Conservation (phyloP, 257 asterid genomes). For the Echites panduratus region DNA sequence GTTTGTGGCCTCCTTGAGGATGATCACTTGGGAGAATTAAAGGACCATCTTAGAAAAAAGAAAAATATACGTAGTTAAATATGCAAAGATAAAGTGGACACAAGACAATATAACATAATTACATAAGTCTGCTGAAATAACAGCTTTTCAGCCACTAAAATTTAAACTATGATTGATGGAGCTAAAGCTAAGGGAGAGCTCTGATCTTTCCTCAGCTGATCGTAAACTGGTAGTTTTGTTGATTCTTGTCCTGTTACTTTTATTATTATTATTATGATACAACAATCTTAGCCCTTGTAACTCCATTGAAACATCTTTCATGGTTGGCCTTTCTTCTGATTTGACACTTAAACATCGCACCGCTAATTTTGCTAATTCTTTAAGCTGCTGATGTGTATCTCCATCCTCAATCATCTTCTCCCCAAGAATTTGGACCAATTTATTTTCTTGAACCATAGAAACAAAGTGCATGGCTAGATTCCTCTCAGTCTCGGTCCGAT, state of each 20-base stretch:
- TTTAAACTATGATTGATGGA: neutral
- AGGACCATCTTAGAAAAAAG: too few species aligned
- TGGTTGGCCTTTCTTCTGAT: slow-evolving; percentile 3
- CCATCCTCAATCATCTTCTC: neutral
- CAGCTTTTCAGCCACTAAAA: neutral
- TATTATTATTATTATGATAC: neutral
- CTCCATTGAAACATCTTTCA: neutral
- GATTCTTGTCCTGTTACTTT: neutral
- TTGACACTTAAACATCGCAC: neutral
- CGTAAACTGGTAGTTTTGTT: neutral
- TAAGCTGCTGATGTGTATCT: neutral
- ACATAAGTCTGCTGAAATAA: too few species aligned
- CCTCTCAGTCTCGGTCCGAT: neutral
- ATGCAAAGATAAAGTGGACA: too few species aligned
- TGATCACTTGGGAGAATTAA: too few species aligned
- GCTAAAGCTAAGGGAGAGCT: neutral
- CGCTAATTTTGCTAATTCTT: neutral
- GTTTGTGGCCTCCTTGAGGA: too few species aligned
- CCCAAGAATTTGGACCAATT: neutral
- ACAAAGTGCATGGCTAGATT: neutral
- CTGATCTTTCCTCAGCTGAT: neutral
- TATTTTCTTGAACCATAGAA: neutral
- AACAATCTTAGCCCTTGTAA: neutral
- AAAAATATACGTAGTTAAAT: too few species aligned
- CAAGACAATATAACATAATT: too few species aligned